phyloP scores from a whole-genome alignment of 768 basidiomycete genomes.

The Amanita subjunquillea region DNA sequence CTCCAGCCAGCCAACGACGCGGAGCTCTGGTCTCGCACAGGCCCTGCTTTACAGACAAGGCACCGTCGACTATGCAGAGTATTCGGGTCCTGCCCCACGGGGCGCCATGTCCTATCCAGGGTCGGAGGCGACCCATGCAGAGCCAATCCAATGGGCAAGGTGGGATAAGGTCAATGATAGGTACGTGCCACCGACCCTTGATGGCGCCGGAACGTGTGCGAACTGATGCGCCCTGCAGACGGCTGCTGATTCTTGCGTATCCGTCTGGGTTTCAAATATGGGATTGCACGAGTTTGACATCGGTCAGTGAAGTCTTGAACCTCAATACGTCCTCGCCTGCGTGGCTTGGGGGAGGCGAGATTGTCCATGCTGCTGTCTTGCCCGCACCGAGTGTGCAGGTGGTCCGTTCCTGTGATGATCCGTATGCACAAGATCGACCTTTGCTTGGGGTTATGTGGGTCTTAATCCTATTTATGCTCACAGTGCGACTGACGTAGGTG shows the following conservation, averaged over 20 bases:
- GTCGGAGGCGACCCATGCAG: conserved; percentile 10
- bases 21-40: conserved; percentile 13
- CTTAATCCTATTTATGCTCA: conserved; percentile 20
- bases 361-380: conserved; percentile 32
- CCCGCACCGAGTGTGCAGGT: conserved; percentile 13
- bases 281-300: conserved; percentile 44
- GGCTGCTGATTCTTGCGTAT: conserved; percentile 46
- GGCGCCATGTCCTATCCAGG: conserved; percentile 3
- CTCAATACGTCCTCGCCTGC: conserved; percentile 13
- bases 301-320: conserved; percentile 39
- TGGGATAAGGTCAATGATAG: conserved; percentile 27
- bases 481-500: conserved; percentile 20
- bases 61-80: neutral
- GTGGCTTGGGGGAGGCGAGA: conserved; percentile 4
- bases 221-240: conserved; percentile 15
- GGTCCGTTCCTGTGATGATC: conserved; percentile 14
- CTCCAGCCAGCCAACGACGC: neutral
- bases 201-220: neutral
- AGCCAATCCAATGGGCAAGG: conserved; percentile 31
- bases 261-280: conserved; percentile 43
- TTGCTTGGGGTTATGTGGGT: conserved; percentile 25
- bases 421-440: conserved; percentile 16
- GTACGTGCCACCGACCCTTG: neutral
- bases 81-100: neutral
- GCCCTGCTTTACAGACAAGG: conserved; percentile 10